Conservation (phyloP, 75 land plant genomes). For the Gnetum montanum region DNA sequence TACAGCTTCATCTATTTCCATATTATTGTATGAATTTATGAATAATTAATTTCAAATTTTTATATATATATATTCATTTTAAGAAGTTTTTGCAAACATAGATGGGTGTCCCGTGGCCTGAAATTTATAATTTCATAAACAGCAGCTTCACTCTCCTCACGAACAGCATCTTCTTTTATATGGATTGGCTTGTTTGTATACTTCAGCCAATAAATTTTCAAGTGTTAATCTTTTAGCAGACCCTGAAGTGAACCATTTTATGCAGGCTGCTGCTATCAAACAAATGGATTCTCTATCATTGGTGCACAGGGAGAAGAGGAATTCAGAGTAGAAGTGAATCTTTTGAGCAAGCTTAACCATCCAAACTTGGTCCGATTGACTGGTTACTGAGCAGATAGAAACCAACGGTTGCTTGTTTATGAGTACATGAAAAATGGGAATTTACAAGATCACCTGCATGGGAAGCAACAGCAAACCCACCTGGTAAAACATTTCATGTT, state of each 20-base stretch:
- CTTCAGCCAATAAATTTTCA: too few relatives aligned
- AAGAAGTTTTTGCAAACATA: neutral
- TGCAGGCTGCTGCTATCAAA: constrained; percentile 79
- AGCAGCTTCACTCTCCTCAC: too few relatives aligned
- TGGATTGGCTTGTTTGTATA: neutral
- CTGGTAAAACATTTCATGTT: too few relatives aligned
- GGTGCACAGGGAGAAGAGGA: constrained; percentile 85
- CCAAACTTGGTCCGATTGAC: constrained; percentile 69
- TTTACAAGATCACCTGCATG: constrained; percentile 81
- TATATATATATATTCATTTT: too few relatives aligned
- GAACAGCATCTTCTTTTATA: too few relatives aligned
- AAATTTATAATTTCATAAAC: too few relatives aligned
- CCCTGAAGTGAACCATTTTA: neutral
- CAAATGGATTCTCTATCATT: constrained; percentile 67
- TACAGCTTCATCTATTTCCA: too few relatives aligned
- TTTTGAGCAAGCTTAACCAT: constrained; percentile 67
- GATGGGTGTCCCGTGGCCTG: neutral
- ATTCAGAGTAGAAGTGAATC: constrained; percentile 87
- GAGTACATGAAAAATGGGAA: constrained; percentile 83
- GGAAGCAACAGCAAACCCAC: constrained; percentile 33
- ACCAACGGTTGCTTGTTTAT: constrained; percentile 74
- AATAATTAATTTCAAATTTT: too few relatives aligned
- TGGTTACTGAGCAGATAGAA: constrained; percentile 89
- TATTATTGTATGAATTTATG: too few relatives aligned
- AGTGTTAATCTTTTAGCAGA: too few relatives aligned